Evolutionary conservation across 2,329 filamentous ascomycete species (phyloP), one percentile per base, ranked within the genome.

Genomic region (Nemania sp.): DNA sequence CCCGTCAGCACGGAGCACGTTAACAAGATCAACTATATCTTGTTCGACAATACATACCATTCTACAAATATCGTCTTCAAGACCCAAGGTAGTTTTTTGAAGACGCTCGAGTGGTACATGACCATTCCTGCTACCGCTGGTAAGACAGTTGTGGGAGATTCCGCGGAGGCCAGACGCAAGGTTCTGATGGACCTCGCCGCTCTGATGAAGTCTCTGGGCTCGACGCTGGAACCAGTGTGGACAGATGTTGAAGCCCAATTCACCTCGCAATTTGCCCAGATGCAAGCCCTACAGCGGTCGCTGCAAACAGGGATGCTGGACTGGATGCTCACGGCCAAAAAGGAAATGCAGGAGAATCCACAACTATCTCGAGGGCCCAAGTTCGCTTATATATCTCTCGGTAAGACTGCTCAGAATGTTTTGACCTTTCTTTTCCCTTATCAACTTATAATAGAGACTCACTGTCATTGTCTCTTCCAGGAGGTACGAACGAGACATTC

Each of bases 21-120:
- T 30, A 48, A 71, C 45, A 67, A 36, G 3, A 70, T 72, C 51
- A 72, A 71, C 50, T 43, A 36, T 7, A 62, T 69, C 12, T 26
- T 71, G 1, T 54, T 72, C 2, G 66, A 72, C 44, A 64, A 70
- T 11, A 49, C 52, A 3, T 39, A 48, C 5, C 12, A 7, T 6
- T 66, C 63, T 49, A 59, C 58, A 3, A 65, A 56, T 30, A 56
- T 69, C 15, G 61, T 70, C n/a, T 70, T 68, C 34, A 45, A 54
- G n/a, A 60, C 61, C 3, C 37, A 30, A 14, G 41, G 54, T 2
- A 51, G 11, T 12, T 66, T 68, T 37, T 24, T 53, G 2, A 51
- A 49, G 19, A 65, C 64, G 0, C 48, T 70, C 2, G 64, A 68
- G 48, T 61, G 52, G 60, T 66, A 64, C 39, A 54, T 70, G 48